A percentile compares a stretch with the other conserved stretches of the same genome.
phyloP scores from a whole-genome alignment of 148 eudicot genomes.

The Nepenthes mirabilis region DNA sequence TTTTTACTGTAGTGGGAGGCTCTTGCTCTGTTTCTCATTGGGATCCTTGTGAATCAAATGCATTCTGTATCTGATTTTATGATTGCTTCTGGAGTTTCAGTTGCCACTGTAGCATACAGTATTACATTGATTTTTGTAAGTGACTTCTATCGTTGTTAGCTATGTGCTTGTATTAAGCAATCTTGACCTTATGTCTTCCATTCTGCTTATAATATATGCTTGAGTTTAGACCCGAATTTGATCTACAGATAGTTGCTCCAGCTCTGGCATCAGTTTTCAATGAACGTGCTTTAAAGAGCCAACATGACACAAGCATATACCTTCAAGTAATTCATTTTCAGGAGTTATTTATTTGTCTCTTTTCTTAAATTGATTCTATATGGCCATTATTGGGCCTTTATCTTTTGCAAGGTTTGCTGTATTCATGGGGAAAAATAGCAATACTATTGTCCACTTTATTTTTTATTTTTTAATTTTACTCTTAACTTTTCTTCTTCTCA shows the following conservation, averaged over 20 bases:
- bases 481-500: background rate
- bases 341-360: background rate
- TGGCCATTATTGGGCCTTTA: too few relatives aligned
- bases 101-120: conserved; percentile 70
- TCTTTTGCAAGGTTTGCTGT: too few relatives aligned
- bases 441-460: background rate
- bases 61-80: conserved; percentile 66
- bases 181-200: background rate
- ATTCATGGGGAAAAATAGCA: too few relatives aligned
- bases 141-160: background rate
- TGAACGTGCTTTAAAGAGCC: conserved; percentile 94
- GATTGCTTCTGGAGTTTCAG: conserved; percentile 61
- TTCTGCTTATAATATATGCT: conserved; percentile 3
- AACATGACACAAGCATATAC: conserved; percentile 84
- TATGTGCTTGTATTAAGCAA: background rate
- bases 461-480: background rate
- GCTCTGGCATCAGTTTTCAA: conserved; percentile 84
- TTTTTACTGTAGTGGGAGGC: conserved; percentile 84
- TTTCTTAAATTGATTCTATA: too few relatives aligned
- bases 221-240: conserved; percentile 1
- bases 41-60: conserved; percentile 84
- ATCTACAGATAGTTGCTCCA: conserved; percentile 67
- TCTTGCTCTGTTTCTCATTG: conserved; percentile 93
- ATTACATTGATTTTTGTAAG: conserved; percentile 88
- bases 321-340: conserved; percentile 46